Evolutionary conservation across 1,284 basidiomycete genomes (phyloP).

Genomic region (Ganoderma boninense): DNA sequence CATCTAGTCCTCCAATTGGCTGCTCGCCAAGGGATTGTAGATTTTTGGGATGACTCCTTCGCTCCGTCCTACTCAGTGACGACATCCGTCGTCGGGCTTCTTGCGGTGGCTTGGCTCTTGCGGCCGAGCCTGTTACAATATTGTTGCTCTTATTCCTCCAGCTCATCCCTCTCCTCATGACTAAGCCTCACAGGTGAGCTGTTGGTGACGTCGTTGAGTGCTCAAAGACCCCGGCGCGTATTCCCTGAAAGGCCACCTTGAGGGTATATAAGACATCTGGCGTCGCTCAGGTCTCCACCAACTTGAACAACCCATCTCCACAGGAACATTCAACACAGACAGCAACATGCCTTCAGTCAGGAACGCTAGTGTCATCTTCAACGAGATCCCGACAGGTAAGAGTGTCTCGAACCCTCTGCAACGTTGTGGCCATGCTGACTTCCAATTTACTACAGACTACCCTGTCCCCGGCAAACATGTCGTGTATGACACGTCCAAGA

Average conservation of each 20-base stretch:
- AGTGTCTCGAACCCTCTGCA: neutral
- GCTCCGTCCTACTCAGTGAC: neutral
- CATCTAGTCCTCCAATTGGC: neutral
- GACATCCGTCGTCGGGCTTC: neutral
- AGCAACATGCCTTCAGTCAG: neutral
- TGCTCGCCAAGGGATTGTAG: too few species aligned
- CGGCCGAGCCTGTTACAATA: neutral
- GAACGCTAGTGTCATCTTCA: neutral
- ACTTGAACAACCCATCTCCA: neutral
- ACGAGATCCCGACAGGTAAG: neutral
- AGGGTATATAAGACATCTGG: neutral
- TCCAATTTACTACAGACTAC: neutral
- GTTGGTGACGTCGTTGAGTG: neutral
- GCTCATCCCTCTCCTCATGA: neutral
- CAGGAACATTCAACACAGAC: neutral
- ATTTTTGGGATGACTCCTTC: neutral
- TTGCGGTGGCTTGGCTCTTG: neutral
- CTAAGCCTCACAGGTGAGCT: neutral
- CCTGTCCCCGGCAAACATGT: slow-evolving; percentile 56
- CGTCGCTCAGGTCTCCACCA: neutral
- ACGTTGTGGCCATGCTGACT: neutral
- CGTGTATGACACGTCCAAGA: slow-evolving; percentile 52
- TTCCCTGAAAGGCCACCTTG: neutral
- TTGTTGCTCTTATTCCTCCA: neutral
- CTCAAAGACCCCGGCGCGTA: neutral